Evolutionary conservation across 768 basidiomycete genomes (phyloP).

Genomic region (Hygrophorus russula): DNA sequence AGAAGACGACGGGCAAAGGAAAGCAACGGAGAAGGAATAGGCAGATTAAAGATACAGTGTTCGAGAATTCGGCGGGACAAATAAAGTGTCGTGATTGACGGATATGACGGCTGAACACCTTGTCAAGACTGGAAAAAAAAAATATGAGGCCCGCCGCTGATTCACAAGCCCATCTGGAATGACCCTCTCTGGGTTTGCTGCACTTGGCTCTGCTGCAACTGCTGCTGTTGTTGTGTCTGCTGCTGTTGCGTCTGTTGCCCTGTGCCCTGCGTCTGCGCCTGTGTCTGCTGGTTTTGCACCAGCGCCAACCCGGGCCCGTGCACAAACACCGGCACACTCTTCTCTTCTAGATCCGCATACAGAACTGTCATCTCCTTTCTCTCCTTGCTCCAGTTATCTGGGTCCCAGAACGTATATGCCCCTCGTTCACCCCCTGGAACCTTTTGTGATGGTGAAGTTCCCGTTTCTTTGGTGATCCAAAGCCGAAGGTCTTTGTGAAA

Average conservation of each 20-base stretch:
- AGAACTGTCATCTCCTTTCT: slow-evolving; percentile 70
- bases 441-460: slow-evolving; percentile 64
- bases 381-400: slow-evolving; percentile 67
- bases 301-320: slow-evolving; percentile 36
- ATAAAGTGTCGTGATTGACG: slow-evolving; percentile 4
- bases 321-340: slow-evolving; percentile 50
- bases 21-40: slow-evolving; percentile 4
- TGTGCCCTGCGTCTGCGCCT: slow-evolving; percentile 26
- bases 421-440: slow-evolving; percentile 78
- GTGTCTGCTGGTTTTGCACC: slow-evolving; percentile 18
- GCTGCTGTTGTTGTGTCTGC: slow-evolving; percentile 18
- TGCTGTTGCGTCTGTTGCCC: slow-evolving; percentile 19
- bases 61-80: slow-evolving; percentile 2
- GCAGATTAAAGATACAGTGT: slow-evolving; percentile 13
- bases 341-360: slow-evolving; percentile 67
- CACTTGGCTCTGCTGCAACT: slow-evolving; percentile 14
- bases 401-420: slow-evolving; percentile 85
- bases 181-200: slow-evolving; percentile 27
- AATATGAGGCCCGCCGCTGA: slow-evolving; percentile 6
- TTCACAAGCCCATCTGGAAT: slow-evolving; percentile 42
- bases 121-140: slow-evolving; percentile 8
- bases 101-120: slow-evolving; percentile 2
- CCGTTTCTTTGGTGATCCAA: slow-evolving; percentile 82
- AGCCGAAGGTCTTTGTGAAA: slow-evolving; percentile 87
- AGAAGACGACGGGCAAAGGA: background rate